These are phyloP conservation scores for Raddia distichophylla DNA, from an alignment of 176 grass and related monocot species.

Conservation along the genomic window DNA sequence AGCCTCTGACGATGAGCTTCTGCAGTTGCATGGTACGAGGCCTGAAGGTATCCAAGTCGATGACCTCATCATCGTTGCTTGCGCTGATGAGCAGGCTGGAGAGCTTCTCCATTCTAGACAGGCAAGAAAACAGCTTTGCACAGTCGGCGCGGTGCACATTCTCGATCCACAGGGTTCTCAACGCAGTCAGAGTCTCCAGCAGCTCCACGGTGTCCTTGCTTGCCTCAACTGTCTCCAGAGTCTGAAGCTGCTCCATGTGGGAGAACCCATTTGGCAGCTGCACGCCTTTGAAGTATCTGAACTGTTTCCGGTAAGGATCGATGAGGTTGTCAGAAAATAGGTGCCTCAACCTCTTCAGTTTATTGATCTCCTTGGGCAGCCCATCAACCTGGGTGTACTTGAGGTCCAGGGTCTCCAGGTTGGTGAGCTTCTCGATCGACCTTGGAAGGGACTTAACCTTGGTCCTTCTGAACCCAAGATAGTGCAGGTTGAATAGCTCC, in stretches of 20 bases:
- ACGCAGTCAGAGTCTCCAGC: not conserved
- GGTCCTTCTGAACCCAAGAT: slow-evolving; percentile 15
- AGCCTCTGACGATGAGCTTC: slow-evolving; percentile 7
- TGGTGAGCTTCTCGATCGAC: slow-evolving; percentile 1
- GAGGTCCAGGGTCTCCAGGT: not conserved
- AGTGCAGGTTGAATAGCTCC: slow-evolving; percentile 2
- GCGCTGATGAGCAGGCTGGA: not conserved
- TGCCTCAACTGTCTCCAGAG: not conserved
- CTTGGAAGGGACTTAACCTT: slow-evolving; percentile 3
- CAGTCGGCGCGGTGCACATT: not conserved
- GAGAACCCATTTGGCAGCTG: slow-evolving; percentile 2
- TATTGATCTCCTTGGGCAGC: not conserved
- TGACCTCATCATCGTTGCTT: not conserved
- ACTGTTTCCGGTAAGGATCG: not conserved
- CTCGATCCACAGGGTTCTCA: not conserved
- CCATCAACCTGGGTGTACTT: not conserved
- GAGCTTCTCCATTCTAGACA: not conserved
- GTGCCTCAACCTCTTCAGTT: slow-evolving; percentile 4
- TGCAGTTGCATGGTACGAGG: not conserved
- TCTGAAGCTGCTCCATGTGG: not conserved
- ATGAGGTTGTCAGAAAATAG: not conserved
- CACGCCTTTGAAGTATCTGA: slow-evolving; percentile 13
- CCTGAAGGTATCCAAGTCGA: not conserved
- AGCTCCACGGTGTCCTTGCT: not conserved
- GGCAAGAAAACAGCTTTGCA: not conserved